Conservation (phyloP, 2,329 filamentous ascomycete genomes). For the Calonectria hongkongensis region DNA sequence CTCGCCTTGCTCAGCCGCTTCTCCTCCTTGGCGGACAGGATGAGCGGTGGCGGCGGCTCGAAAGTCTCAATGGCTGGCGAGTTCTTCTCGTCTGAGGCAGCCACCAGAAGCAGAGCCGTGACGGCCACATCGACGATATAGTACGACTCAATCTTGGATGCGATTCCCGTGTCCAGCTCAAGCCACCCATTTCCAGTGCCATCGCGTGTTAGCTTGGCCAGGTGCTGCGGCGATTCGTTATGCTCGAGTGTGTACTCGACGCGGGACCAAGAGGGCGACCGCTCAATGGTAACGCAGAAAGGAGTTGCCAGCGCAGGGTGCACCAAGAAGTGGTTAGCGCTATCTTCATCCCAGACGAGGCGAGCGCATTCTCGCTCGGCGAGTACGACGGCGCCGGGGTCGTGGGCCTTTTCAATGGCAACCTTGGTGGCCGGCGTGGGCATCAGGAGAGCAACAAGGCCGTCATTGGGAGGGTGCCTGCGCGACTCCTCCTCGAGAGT, state of each 20-base stretch:
- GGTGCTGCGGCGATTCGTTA: conserved; percentile 75
- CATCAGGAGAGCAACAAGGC: conserved; percentile 81
- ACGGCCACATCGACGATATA: conserved; percentile 79
- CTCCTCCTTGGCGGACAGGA: conserved; percentile 51
- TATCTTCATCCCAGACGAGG: conserved; percentile 82
- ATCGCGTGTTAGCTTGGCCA: conserved; percentile 77
- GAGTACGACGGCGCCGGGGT: conserved; percentile 75
- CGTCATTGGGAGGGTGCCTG: conserved; percentile 74
- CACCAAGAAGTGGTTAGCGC: conserved; percentile 75
- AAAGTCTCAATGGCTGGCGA: conserved; percentile 68
- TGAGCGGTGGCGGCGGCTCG: conserved; percentile 72
- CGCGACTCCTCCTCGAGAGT: conserved; percentile 74
- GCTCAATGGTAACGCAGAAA: conserved; percentile 76
- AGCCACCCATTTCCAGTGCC: conserved; percentile 76
- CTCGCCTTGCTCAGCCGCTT: conserved; percentile 57
- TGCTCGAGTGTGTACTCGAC: conserved; percentile 80
- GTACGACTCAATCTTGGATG: conserved; percentile 75
- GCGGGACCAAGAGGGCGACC: conserved; percentile 75
- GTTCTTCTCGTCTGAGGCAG: conserved; percentile 73
- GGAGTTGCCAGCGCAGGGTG: conserved; percentile 78
- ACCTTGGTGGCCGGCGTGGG: conserved; percentile 78
- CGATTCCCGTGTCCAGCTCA: conserved; percentile 77
- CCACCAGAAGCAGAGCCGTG: conserved; percentile 76
- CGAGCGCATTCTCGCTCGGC: conserved; percentile 82
- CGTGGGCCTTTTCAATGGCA: conserved; percentile 76